Percentiles rank a stretch among this genome's conserved stretches.
Conservation (phyloP, 768 basidiomycete genomes). For the Dacryopinax primogenitus region DNA sequence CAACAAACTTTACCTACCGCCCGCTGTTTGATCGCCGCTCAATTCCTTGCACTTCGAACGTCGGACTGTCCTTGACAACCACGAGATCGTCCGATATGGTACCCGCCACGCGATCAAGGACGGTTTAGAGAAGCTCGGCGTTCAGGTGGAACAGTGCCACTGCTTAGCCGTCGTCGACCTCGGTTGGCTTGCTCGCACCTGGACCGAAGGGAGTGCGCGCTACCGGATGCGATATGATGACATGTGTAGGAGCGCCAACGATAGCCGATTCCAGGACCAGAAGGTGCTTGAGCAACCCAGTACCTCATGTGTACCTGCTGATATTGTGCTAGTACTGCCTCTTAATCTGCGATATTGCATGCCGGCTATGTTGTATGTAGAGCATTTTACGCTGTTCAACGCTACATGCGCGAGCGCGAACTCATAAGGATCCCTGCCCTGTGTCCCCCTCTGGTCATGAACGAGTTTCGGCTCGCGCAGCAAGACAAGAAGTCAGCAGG, state of each 20-base stretch:
- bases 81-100: slow-evolving; percentile 17
- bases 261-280: slow-evolving; percentile 27
- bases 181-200: slow-evolving; percentile 21
- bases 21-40: background rate
- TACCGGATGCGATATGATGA: slow-evolving; percentile 25
- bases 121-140: slow-evolving; percentile 15
- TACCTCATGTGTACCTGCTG: background rate
- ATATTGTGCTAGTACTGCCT: slow-evolving; percentile 27
- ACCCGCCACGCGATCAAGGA: background rate
- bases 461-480: slow-evolving; percentile 35
- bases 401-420: slow-evolving; percentile 19
- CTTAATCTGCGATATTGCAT: slow-evolving; percentile 29
- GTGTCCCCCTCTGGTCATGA: slow-evolving; percentile 34
- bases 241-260: slow-evolving; percentile 21
- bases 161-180: slow-evolving; percentile 23
- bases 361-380: slow-evolving; percentile 36
- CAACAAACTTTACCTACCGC: background rate
- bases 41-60: background rate
- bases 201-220: slow-evolving; percentile 15
- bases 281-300: slow-evolving; percentile 19
- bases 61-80: slow-evolving; percentile 21
- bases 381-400: slow-evolving; percentile 26
- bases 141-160: background rate
- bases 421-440: slow-evolving; percentile 32
- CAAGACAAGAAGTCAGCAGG: slow-evolving; percentile 30